Percentiles rank a stretch among this genome's conserved stretches.
Conservation (phyloP, 2,329 filamentous ascomycete genomes). For the Colletotrichum graminicola region DNA sequence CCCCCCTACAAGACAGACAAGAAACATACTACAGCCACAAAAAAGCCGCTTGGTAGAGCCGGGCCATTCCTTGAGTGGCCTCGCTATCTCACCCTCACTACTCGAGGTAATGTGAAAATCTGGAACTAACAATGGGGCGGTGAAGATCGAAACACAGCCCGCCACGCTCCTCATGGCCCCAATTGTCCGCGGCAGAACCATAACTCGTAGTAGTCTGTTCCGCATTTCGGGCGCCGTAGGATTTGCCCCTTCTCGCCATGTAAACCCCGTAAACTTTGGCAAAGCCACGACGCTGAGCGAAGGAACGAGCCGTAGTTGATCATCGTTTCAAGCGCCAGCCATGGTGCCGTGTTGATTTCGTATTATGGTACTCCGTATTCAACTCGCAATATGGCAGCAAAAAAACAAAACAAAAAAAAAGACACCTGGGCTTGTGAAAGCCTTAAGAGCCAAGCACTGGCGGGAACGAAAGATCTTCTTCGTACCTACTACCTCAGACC, state of each 20-base stretch:
- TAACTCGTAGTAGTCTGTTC: constrained; percentile 6
- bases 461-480: constrained; percentile 24
- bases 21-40: constrained; percentile 30
- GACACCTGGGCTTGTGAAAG: background rate
- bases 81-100: constrained; percentile 1
- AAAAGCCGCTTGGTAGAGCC: constrained; percentile 16
- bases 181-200: constrained; percentile 34
- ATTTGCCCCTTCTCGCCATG: constrained; percentile 16
- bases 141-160: constrained; percentile 32
- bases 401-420: too few species aligned
- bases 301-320: constrained; percentile 23
- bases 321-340: constrained; percentile 14
- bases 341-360: constrained; percentile 14
- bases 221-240: constrained; percentile 7
- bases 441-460: constrained; percentile 15
- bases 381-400: constrained; percentile 10
- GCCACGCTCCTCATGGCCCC: constrained; percentile 12
- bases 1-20: constrained; percentile 20
- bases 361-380: constrained; percentile 5
- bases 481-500: background rate
- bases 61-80: constrained; percentile 21
- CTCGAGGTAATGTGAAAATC: background rate
- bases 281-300: constrained; percentile 9
- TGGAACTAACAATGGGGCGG: constrained; percentile 11
- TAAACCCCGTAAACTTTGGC: background rate